A percentile compares a stretch with the other conserved stretches of the same genome.
These are phyloP conservation scores for Pichia sp. DNA, from an alignment of 1,139 yeast genomes.

Conservation along the genomic window DNA sequence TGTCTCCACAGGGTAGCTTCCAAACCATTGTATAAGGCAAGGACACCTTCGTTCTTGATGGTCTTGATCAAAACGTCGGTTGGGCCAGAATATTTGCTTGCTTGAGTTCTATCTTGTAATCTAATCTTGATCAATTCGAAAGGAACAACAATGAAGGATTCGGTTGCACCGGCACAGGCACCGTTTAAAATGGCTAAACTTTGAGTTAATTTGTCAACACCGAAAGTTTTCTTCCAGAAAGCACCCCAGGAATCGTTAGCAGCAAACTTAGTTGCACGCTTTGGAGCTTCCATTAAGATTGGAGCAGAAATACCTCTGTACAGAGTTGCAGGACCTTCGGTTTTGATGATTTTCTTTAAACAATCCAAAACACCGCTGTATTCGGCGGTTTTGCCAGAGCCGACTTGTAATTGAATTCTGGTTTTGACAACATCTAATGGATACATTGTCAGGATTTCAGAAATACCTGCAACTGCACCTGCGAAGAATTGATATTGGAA, in stretches of 20 bases:
- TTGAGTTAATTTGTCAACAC: slow-evolving; percentile 70
- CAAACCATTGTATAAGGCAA: slow-evolving; percentile 90
- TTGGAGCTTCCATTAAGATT: slow-evolving; percentile 99
- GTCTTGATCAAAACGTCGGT: slow-evolving; percentile 77
- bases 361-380: slow-evolving; percentile 87
- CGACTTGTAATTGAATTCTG: slow-evolving; percentile 87
- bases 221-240: slow-evolving; percentile 72
- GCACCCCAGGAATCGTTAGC: slow-evolving; percentile 98
- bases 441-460: slow-evolving; percentile 96
- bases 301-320: slow-evolving; percentile 97
- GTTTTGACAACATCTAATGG: slow-evolving; percentile 98
- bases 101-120: slow-evolving; percentile 80
- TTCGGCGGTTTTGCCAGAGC: slow-evolving; percentile 57
- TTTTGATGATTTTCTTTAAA: slow-evolving; percentile 73
- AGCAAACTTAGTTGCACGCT: slow-evolving; percentile 96
- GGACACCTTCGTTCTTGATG: slow-evolving; percentile 68
- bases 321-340: slow-evolving; percentile 81
- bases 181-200: slow-evolving; percentile 88
- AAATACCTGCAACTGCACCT: slow-evolving; percentile 98
- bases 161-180: slow-evolving; percentile 98
- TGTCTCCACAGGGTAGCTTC: slow-evolving; percentile 99
- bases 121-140: slow-evolving; percentile 87
- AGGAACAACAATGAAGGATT: slow-evolving; percentile 95
- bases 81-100: slow-evolving; percentile 82
- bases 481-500: slow-evolving; percentile 88